Evolutionary conservation across 768 basidiomycete species (phyloP), one percentile per base, ranked within the genome.

Genomic region (Termitomyces sp.): DNA sequence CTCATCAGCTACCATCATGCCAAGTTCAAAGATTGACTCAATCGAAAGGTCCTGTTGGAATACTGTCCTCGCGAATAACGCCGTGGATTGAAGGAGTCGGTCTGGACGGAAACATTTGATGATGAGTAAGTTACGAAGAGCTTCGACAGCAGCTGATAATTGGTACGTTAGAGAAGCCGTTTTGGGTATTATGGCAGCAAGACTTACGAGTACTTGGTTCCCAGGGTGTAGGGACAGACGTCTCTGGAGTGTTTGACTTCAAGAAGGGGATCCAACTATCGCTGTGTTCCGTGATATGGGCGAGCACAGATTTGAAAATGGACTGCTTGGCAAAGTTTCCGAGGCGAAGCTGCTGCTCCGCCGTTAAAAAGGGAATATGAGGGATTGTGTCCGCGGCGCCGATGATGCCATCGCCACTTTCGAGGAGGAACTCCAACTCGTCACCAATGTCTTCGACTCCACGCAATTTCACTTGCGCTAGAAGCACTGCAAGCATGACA

Each of bases 51-150:
- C 92, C 8, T 82, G 80, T 55, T 85, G 81, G 75, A 99, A 97
- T 13, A 91, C 87, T 12, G 77, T 74, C 42, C 81, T 79, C 29
- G 91, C 89, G 62, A 97, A 91, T 20, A 81, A 64, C 4, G 87
- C 84, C 3, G 90, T 87, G 1, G 92, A 87, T 69, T 93, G 93
- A 47, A 94, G 73, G 13, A 98, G 79, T 51, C 94, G 87, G 72
- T 98, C 96, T 7, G 96, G 94, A 49, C 96, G 84, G 70, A 99
- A 79, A 70, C 89, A 96, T 72, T 94, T 94, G 71, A 96, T 81
- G 58, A 97, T 72, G 26, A 94, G 75, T 56, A 94, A 78, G 22
- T 83, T 76, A 22, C 92, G 86, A 59, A 92, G 83, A 15, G 89
- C 87, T 61, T 88, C 84, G 42, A 87, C 74, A 51, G 88, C 82